Percentiles rank a stretch among this genome's conserved stretches.
Conservation (phyloP, 75 land plant species). For the Pinus tabuliformis region DNA sequence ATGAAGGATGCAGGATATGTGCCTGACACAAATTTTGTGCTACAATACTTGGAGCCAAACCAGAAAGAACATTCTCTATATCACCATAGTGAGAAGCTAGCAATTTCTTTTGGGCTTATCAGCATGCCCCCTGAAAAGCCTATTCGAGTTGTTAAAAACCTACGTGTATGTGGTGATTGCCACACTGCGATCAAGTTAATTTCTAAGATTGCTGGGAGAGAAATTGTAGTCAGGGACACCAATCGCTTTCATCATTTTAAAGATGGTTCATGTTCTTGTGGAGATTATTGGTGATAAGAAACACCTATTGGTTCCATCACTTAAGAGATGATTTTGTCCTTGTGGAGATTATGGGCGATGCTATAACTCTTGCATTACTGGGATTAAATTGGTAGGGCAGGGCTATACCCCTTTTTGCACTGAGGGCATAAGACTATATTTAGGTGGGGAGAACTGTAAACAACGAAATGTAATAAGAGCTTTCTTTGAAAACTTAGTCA, state of each 20-base stretch:
- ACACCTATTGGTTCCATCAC: too few species aligned
- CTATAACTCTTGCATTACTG: too few species aligned
- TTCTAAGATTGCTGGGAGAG: conserved; percentile 6
- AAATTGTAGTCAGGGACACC: conserved; percentile 28
- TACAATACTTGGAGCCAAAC: conserved; percentile 9
- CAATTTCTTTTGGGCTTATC: conserved; percentile 30
- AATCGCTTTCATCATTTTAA: conserved; percentile 20
- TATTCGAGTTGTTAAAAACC: conserved; percentile 19
- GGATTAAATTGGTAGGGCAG: too few species aligned
- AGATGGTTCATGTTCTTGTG: conserved; percentile 30
- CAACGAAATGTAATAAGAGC: too few species aligned
- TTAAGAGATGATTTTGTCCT: too few species aligned
- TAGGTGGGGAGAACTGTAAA: too few species aligned
- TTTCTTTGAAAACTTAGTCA: too few species aligned
- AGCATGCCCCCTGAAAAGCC: conserved; percentile 19
- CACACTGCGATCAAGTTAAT: conserved; percentile 19
- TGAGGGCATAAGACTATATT: too few species aligned
- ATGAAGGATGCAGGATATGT: conserved; percentile 13
- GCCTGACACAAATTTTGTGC: conserved; percentile 11
- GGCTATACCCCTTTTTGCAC: too few species aligned
- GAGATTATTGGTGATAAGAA: conserved; percentile 9
- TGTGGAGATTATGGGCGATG: too few species aligned
- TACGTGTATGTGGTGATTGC: conserved; percentile 23
- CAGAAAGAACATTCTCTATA: conserved; percentile 5
- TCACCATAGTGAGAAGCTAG: conserved; percentile 29